phyloP scores from a whole-genome alignment of 495 filamentous ascomycete species.

The Trichoderma reesei region DNA sequence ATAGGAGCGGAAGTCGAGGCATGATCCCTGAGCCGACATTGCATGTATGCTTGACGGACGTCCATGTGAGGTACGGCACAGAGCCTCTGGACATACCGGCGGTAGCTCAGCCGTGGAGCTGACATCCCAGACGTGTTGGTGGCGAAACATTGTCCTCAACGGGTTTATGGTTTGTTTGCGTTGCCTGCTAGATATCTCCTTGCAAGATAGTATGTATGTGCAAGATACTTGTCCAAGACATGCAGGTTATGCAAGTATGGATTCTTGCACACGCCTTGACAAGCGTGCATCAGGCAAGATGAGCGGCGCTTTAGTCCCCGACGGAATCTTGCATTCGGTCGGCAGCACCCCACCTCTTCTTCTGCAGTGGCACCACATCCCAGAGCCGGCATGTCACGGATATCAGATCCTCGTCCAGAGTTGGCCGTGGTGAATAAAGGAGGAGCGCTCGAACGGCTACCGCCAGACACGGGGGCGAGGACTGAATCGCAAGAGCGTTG shows the following conservation, averaged over 20 bases:
- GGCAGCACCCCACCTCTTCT: constrained; percentile 5
- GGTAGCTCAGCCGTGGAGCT: not conserved
- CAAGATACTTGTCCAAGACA: not conserved
- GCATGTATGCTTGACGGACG: not conserved
- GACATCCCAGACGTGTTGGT: not conserved
- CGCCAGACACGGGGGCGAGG: not conserved
- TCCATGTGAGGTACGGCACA: not conserved
- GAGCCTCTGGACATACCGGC: not conserved
- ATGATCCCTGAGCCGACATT: not conserved
- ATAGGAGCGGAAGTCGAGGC: not conserved
- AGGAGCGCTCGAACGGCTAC: not conserved
- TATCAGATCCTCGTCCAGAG: constrained; percentile 1
- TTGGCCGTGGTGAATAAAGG: not conserved
- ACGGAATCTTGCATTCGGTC: constrained; percentile 9
- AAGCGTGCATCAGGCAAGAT: constrained; percentile 9
- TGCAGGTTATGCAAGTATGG: not conserved
- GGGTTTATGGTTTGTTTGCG: not conserved
- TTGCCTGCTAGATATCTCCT: not conserved
- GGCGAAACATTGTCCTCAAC: not conserved
- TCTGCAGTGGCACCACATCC: constrained; percentile 8
- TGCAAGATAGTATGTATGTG: not conserved
- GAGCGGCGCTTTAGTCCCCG: constrained; percentile 7
- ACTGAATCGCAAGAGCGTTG: not conserved
- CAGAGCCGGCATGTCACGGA: constrained; percentile 4
- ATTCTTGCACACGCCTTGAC: constrained; percentile 3